Evolutionary conservation across 352 stramenopile genomes (phyloP).

Genomic region (Globisporangium yorkense): DNA sequence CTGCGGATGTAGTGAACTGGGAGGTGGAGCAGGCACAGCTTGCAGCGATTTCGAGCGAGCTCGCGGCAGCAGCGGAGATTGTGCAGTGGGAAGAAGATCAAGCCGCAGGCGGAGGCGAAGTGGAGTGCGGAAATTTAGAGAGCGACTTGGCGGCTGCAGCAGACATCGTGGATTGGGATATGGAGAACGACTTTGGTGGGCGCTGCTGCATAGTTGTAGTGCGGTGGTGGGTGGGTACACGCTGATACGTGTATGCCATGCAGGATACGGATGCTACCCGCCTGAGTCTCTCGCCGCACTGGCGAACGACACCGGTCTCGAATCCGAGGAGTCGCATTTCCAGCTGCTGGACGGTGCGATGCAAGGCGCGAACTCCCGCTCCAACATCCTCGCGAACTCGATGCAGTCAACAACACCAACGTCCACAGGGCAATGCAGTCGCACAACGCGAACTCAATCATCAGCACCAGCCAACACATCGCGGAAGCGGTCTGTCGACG

Average conservation of each 20-base stretch:
- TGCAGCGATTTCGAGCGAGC: conserved; percentile 10
- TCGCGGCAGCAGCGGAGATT: conserved; percentile 11
- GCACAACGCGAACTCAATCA: neutral
- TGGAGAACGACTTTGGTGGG: conserved; percentile 1
- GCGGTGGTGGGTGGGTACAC: too few relatives aligned
- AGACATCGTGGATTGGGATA: conserved; percentile 20
- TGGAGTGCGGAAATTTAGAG: neutral
- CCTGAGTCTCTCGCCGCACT: conserved; percentile 1
- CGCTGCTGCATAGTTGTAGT: neutral
- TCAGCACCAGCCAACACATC: conserved; percentile 1
- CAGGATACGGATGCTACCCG: conserved; percentile 2
- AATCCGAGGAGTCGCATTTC: conserved; percentile 2
- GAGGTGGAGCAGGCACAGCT: conserved; percentile 28
- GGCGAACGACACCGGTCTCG: neutral
- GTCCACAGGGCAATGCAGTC: neutral
- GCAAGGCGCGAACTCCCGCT: neutral
- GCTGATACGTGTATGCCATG: neutral
- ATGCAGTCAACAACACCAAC: neutral
- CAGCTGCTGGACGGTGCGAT: conserved; percentile 6
- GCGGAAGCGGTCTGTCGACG: neutral
- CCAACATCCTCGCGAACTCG: neutral
- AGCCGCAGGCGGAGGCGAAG: neutral
- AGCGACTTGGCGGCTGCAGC: conserved; percentile 29
- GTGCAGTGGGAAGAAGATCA: conserved; percentile 12
- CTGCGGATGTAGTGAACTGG: conserved; percentile 39